Evolutionary conservation across 2,329 filamentous ascomycete species (phyloP).

Genomic region (Aschersonia sp.): DNA sequence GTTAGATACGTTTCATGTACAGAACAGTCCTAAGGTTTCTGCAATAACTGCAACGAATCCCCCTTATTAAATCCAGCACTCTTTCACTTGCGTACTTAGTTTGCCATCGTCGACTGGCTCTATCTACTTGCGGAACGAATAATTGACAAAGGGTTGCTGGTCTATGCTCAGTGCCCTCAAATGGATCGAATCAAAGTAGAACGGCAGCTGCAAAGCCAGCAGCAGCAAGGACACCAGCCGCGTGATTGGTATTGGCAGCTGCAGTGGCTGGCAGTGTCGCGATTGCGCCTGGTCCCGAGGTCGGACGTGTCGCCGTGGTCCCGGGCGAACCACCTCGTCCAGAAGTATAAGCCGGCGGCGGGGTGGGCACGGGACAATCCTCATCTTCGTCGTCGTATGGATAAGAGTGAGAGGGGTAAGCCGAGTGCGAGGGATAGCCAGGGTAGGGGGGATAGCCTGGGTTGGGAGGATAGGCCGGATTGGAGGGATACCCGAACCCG

Average conservation of each 20-base stretch:
- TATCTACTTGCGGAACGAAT: too few relatives aligned
- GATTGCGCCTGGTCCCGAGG: constrained; percentile 3
- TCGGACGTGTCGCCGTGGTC: background rate
- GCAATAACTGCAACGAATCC: too few relatives aligned
- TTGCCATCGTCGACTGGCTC: too few relatives aligned
- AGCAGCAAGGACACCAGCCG: constrained; percentile 20
- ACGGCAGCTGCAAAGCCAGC: constrained; percentile 24
- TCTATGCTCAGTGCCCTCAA: background rate
- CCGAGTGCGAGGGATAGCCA: too few relatives aligned
- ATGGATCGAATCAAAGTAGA: constrained; percentile 20
- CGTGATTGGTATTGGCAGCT: constrained; percentile 15
- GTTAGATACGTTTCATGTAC: too few relatives aligned
- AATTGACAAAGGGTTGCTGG: too few relatives aligned
- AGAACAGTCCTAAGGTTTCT: too few relatives aligned
- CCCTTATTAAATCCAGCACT: too few relatives aligned
- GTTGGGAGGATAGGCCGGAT: too few relatives aligned
- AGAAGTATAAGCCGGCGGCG: constrained; percentile 1
- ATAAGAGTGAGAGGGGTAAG: background rate
- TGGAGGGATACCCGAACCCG: background rate
- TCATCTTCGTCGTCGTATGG: background rate
- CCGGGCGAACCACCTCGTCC: constrained; percentile 4
- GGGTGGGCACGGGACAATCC: background rate
- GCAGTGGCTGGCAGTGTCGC: constrained; percentile 11
- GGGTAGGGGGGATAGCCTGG: too few relatives aligned
- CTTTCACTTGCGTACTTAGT: too few relatives aligned